Conservation (phyloP, 768 basidiomycete genomes). For the Tulasnella sp. region DNA sequence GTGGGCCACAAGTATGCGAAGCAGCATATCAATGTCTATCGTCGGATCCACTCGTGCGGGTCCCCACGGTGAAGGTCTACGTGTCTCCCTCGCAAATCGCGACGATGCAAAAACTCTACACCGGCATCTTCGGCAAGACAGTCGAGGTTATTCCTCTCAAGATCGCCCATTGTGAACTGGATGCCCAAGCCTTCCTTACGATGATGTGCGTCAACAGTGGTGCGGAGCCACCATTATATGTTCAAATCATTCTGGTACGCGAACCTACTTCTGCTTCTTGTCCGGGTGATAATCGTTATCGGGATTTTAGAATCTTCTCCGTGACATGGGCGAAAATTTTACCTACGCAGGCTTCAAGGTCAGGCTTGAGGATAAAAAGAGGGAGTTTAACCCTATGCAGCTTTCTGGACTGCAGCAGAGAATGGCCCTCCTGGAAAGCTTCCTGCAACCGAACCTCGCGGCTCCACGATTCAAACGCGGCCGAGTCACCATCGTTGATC, state of each 20-base stretch:
- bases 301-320: slow-evolving; percentile 13
- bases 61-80: slow-evolving; percentile 34
- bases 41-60: slow-evolving; percentile 19
- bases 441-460: slow-evolving; percentile 20
- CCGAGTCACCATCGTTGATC: slow-evolving; percentile 55
- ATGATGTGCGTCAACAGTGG: slow-evolving; percentile 26
- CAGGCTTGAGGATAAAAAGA: background rate
- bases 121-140: background rate
- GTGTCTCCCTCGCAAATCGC: slow-evolving; percentile 52
- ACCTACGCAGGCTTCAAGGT: slow-evolving; percentile 8
- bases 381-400: slow-evolving; percentile 10
- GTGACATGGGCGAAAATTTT: slow-evolving; percentile 11
- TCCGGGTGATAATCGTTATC: too few species aligned
- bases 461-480: slow-evolving; percentile 42
- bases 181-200: slow-evolving; percentile 5
- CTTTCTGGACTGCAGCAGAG: slow-evolving; percentile 8
- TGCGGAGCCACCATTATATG: slow-evolving; percentile 56
- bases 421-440: slow-evolving; percentile 7
- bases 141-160: slow-evolving; percentile 34
- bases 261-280: background rate
- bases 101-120: slow-evolving; percentile 48
- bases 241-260: slow-evolving; percentile 52
- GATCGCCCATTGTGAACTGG: slow-evolving; percentile 2
- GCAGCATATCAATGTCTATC: slow-evolving; percentile 49
- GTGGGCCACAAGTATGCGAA: slow-evolving; percentile 50